Base-by-base conservation (phyloP, 179 eudicot species). In the Spinacia oleracea region DNA sequence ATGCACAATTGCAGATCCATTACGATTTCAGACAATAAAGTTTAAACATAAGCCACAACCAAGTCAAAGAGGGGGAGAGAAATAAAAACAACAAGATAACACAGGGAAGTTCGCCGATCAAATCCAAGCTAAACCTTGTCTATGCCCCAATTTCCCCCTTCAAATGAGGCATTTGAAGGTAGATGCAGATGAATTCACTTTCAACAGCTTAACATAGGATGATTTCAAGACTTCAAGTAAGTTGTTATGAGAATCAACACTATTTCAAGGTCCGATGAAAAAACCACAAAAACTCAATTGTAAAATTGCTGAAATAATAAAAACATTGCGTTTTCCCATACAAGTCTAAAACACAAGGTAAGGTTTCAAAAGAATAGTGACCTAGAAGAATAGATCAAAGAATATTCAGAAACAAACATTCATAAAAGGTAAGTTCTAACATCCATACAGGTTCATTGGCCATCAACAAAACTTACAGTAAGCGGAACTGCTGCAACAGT, bases 401-500 rank as follows among this genome's bases (percentile, higher is more conserved):
- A 72, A 55, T 14, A 65, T 25, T 23, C 40, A 60, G 55, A 8
- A 23, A 45, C 12, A 6, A 23, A 74, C 27, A 38, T 3, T 38
- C 40, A 6, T 0, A 38, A 38, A 38, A 38, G 40, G n/a, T n/a
- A n/a, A 51, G 18, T 53, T 16, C 0, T 16, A 4, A 45, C 23
- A 25, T 38, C 48, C 48, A 66, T 23, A 31, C 23, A 65, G 34
- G 14, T 9, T n/a, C 34, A 75, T 48, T 42, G 27, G 31, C 4
- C 55, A 70, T 51, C 35, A 29, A 66, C 70, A 70, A 38, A 87
- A 55, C 86, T 90, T 82, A 95, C 98, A 29, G 95, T 90, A 72
- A 93, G 86, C 53, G 97, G 98, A 84, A 93, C 86, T 72, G 91
- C 81, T 21, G 98, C 98, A 55, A 93, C 97, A 32, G 97, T 85